Evolutionary conservation across 2,329 filamentous ascomycete genomes (phyloP), one percentile per base, ranked within the genome.

Genomic region (Dothideomycetes sp.): DNA sequence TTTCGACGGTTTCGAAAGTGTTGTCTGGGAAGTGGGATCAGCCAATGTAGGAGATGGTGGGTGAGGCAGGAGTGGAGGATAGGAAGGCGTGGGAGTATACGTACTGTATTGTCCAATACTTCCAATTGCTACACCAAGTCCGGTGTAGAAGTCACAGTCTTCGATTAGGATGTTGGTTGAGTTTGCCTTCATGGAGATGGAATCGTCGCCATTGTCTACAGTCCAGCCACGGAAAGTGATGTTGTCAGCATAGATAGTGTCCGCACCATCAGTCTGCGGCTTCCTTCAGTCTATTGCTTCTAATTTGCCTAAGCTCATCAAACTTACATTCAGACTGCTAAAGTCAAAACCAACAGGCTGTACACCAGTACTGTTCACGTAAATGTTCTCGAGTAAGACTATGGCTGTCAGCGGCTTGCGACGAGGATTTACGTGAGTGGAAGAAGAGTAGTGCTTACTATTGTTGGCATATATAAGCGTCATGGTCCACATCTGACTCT

Each of bases 31-130:
- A n/a, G n/a, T n/a, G n/a, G n/a, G n/a, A n/a, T n/a, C n/a, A n/a
- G n/a, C n/a, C n/a, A n/a, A n/a, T n/a, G n/a, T n/a, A n/a, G n/a
- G n/a, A n/a, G n/a, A n/a, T n/a, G n/a, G n/a, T n/a, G n/a, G n/a
- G n/a, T n/a, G n/a, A n/a, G n/a, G n/a, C n/a, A n/a, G n/a, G n/a
- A n/a, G n/a, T n/a, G n/a, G n/a, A n/a, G n/a, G n/a, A n/a, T n/a
- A n/a, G n/a, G n/a, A n/a, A n/a, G n/a, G n/a, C n/a, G n/a, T n/a
- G n/a, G n/a, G n/a, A n/a, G n/a, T n/a, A n/a, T n/a, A n/a, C n/a
- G n/a, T n/a, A n/a, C n/a, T 55, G 44, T 72, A 75, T 53, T 77
- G 74, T 0, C 70, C 73, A 31, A 78, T 70, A 19, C 66, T 72
- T 2, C 73, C 74, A 12, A 79, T 62, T 2, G 74, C 70, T n/a